These are phyloP conservation scores for Dendrobium huoshanense DNA, from an alignment of 106 monocot genomes.

Conservation along the genomic window DNA sequence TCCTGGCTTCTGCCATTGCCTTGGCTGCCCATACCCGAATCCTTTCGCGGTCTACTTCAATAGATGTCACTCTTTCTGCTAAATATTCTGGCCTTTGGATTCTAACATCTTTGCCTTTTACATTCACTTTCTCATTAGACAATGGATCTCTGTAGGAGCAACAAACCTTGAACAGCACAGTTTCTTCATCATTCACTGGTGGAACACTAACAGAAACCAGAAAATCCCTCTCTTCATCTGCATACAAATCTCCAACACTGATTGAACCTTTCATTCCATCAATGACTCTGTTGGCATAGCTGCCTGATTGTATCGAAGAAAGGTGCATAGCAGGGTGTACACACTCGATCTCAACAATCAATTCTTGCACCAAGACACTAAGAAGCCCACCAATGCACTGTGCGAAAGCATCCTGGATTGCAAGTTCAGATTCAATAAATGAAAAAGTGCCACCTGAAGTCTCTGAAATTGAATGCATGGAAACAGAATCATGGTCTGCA, in stretches of 20 bases:
- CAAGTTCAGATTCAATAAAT: constrained; percentile 72
- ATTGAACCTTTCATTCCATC: constrained; percentile 45
- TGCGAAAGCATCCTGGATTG: constrained; percentile 86
- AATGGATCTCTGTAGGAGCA: constrained; percentile 47
- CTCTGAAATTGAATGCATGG: constrained; percentile 76
- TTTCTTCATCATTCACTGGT: constrained; percentile 14
- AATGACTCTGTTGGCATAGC: constrained; percentile 40
- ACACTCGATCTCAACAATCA: constrained; percentile 49
- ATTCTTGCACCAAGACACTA: constrained; percentile 69
- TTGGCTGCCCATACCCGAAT: constrained; percentile 66
- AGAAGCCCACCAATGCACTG: constrained; percentile 94
- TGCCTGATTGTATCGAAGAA: constrained; percentile 51
- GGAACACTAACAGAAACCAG: constrained; percentile 60
- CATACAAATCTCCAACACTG: constrained; percentile 68
- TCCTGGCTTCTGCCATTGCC: constrained; percentile 57
- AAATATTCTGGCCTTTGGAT: constrained; percentile 29
- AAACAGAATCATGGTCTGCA: constrained; percentile 63
- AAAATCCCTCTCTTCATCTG: constrained; percentile 84
- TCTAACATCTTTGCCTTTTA: constrained; percentile 26
- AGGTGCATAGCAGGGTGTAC: constrained; percentile 34
- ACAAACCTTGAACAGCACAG: constrained; percentile 30
- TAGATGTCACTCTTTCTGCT: constrained; percentile 15
- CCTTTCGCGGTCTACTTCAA: constrained; percentile 71
- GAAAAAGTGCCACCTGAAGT: constrained; percentile 81
- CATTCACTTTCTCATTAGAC: constrained; percentile 21